Evolutionary conservation across 345 rosid species (phyloP).

Genomic region (Ailanthus altissimus): DNA sequence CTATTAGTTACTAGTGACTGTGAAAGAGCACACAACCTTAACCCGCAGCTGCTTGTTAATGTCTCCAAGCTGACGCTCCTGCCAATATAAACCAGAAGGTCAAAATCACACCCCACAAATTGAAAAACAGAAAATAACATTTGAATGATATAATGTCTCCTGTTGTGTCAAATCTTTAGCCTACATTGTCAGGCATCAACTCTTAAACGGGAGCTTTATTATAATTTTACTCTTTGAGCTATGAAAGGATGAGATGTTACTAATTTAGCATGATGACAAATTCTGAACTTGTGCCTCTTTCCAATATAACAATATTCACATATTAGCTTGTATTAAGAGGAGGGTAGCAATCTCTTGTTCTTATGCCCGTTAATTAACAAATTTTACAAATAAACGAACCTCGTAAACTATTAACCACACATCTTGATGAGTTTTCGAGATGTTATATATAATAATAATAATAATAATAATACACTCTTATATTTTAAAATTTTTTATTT

Average conservation of each 20-base stretch:
- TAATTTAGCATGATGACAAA: no score
- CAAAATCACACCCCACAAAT: no score
- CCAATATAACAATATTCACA: no score
- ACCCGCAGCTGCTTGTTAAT: constrained; percentile 79
- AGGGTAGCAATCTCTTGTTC: background rate
- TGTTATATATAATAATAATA: no score
- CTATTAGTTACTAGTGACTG: background rate
- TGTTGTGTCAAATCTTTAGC: no score
- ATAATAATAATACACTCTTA: no score
- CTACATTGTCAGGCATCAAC: no score
- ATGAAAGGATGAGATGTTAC: background rate
- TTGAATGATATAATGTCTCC: no score
- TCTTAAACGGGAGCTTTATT: background rate
- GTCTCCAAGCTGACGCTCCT: constrained; percentile 92
- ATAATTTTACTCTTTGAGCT: background rate
- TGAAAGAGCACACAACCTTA: constrained; percentile 43
- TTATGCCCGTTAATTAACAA: background rate
- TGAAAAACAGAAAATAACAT: no score
- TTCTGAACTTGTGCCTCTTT: no score
- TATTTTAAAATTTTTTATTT: no score
- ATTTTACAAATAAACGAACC: background rate
- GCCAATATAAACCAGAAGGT: constrained; percentile 22
- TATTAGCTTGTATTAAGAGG: no score
- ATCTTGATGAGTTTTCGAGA: background rate
- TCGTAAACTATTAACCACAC: background rate